Conservation (phyloP, 164 flowering plant species). For the Liriodendron chinense region DNA sequence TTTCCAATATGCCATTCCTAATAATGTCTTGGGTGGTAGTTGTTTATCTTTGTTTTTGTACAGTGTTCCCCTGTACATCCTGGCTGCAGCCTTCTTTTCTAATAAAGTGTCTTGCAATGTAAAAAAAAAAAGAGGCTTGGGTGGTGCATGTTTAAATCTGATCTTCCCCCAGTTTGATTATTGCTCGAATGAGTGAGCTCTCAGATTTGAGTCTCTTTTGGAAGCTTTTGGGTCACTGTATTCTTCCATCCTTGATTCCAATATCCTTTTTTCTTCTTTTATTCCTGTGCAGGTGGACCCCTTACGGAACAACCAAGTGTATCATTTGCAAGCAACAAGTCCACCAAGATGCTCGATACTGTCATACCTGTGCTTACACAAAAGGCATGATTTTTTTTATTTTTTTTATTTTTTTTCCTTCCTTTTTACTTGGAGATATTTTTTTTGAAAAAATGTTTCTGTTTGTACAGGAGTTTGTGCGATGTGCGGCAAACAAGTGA, state of each 20-base stretch:
- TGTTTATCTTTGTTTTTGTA: too few relatives aligned
- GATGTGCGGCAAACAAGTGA: slow-evolving; percentile 95
- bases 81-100: too few relatives aligned
- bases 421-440: not conserved
- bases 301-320: slow-evolving; percentile 88
- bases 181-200: not conserved
- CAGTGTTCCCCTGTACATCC: too few relatives aligned
- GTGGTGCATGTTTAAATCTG: not conserved
- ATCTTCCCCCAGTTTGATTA: not conserved
- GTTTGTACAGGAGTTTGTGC: slow-evolving; percentile 85
- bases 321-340: slow-evolving; percentile 98
- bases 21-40: not conserved
- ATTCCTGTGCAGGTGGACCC: slow-evolving; percentile 73
- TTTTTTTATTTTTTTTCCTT: not conserved
- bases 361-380: slow-evolving; percentile 93
- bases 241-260: not conserved
- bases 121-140: too few relatives aligned
- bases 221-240: not conserved
- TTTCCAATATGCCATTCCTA: not conserved
- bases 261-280: not conserved
- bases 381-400: slow-evolving; percentile 51
- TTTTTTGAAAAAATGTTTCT: not conserved
- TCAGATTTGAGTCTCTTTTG: not conserved
- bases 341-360: slow-evolving; percentile 89
- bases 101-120: too few relatives aligned